These are phyloP conservation scores for Ophiosphaerella korrae DNA, from an alignment of 2,329 filamentous ascomycete species.

Conservation along the genomic window DNA sequence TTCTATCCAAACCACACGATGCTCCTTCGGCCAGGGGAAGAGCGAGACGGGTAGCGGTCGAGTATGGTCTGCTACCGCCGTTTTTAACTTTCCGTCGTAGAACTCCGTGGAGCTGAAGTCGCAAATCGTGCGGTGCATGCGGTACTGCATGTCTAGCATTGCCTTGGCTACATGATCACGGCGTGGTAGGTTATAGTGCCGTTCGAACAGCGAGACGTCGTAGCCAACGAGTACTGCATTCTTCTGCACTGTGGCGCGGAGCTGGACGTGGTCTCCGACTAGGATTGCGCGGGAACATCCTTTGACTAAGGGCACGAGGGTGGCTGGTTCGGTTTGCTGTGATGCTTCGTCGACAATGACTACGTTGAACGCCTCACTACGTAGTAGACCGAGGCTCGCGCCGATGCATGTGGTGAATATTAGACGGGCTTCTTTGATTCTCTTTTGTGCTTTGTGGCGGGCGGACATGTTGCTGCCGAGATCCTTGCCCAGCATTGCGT, in stretches of 20 bases:
- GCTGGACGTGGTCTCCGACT: constrained; percentile 56
- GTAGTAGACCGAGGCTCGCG: constrained; percentile 50
- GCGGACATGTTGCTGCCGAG: constrained; percentile 28
- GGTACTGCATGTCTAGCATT: constrained; percentile 55
- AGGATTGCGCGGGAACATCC: constrained; percentile 51
- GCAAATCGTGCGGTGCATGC: constrained; percentile 51
- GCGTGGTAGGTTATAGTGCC: constrained; percentile 40
- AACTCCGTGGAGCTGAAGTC: constrained; percentile 50
- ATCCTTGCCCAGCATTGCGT: constrained; percentile 45
- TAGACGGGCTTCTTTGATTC: constrained; percentile 44
- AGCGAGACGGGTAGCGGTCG: constrained; percentile 29
- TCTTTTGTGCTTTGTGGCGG: constrained; percentile 46
- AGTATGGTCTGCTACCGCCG: constrained; percentile 30
- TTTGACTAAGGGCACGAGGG: constrained; percentile 40
- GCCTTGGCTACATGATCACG: constrained; percentile 32
- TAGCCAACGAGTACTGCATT: constrained; percentile 44
- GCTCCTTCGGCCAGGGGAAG: constrained; percentile 24
- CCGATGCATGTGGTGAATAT: constrained; percentile 55
- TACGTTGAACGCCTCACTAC: constrained; percentile 46
- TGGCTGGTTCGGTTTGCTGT: constrained; percentile 52
- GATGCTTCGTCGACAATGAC: constrained; percentile 56
- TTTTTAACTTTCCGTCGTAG: constrained; percentile 46
- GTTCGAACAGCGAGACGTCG: constrained; percentile 53
- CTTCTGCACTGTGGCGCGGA: constrained; percentile 51
- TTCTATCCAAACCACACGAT: constrained; percentile 46